Percentiles rank a stretch among this genome's conserved stretches.
phyloP scores from a whole-genome alignment of 129 eudicot species.

The Saussurea involucrata region DNA sequence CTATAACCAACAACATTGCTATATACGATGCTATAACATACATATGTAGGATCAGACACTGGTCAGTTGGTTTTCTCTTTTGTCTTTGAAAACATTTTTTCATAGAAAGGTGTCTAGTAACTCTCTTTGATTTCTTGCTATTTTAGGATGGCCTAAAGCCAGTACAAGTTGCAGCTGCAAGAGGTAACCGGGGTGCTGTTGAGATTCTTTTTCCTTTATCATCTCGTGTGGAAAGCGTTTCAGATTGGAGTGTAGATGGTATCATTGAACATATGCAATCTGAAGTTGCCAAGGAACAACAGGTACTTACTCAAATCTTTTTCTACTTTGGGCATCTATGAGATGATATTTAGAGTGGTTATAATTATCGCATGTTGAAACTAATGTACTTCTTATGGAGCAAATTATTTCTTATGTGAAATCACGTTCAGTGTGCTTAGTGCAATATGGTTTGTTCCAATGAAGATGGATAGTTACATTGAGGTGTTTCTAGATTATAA shows the following conservation, averaged over 20 bases:
- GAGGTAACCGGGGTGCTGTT: conserved; percentile 60
- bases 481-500: neutral
- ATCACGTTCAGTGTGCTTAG: neutral
- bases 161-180: conserved; percentile 78
- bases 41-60: neutral
- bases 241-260: conserved; percentile 79
- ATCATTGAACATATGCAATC: conserved; percentile 65
- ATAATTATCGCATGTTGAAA: neutral
- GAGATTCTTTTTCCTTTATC: conserved; percentile 71
- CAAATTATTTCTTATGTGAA: no score
- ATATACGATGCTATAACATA: neutral
- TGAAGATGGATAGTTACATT: no score
- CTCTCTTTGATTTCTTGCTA: neutral
- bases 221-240: conserved; percentile 37
- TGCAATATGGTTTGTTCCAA: no score
- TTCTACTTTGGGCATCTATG: neutral
- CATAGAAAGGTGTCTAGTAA: neutral
- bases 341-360: neutral
- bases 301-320: conserved; percentile 36
- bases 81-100: neutral
- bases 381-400: neutral
- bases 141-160: conserved; percentile 80
- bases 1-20: neutral
- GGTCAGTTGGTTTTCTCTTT: neutral
- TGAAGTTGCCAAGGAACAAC: conserved; percentile 34